Evolutionary conservation across 305 asterid genomes (phyloP).

Genomic region (Lippia alba): DNA sequence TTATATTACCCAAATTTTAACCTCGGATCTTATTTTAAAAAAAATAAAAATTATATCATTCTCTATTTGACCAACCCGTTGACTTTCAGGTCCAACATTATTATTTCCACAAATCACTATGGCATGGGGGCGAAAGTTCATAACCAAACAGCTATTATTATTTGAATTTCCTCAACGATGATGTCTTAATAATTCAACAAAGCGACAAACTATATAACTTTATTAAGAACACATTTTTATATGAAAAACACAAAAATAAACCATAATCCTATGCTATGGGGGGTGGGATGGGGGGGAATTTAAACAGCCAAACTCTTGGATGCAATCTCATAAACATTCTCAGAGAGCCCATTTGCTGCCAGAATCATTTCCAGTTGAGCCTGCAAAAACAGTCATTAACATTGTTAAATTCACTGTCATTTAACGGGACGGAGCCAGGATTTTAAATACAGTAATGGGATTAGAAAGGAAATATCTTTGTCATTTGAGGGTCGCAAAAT

Average conservation of each 20-base stretch:
- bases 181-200: not conserved
- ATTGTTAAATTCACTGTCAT: not conserved
- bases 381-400: slow-evolving; percentile 41
- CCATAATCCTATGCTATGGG: not conserved
- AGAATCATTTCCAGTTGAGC: slow-evolving; percentile 80
- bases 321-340: slow-evolving; percentile 80
- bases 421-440: too few relatives aligned
- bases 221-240: not conserved
- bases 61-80: too few relatives aligned
- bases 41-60: too few relatives aligned
- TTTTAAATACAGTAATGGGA: too few relatives aligned
- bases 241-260: too few relatives aligned
- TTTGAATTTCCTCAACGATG: not conserved
- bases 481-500: too few relatives aligned
- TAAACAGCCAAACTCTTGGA: slow-evolving; percentile 83
- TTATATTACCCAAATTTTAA: too few relatives aligned
- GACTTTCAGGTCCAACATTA: too few relatives aligned
- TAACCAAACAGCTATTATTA: not conserved
- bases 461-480: too few relatives aligned
- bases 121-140: not conserved
- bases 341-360: slow-evolving; percentile 71
- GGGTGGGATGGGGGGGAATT: slow-evolving; percentile 22
- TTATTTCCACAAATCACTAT: too few relatives aligned
- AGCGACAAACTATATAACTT: not conserved
- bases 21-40: too few relatives aligned